Percentiles rank a stretch among this genome's conserved stretches.
These are phyloP conservation scores for Escovopsis weberi DNA, from an alignment of 2,329 filamentous ascomycete species.

Conservation along the genomic window DNA sequence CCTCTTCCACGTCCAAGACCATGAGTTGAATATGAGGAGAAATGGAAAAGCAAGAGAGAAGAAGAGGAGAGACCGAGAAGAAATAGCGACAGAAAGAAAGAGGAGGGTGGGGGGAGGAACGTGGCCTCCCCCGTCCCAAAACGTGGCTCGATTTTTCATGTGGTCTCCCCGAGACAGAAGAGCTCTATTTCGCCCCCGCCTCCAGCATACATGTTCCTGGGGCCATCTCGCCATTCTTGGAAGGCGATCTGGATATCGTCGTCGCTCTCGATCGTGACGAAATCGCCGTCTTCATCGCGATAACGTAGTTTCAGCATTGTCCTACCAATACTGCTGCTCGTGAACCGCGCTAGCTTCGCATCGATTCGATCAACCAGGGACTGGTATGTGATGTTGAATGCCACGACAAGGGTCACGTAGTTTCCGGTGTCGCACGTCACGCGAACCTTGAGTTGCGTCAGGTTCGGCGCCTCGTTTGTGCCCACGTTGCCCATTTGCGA, in stretches of 20 bases:
- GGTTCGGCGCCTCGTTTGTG: conserved; percentile 10
- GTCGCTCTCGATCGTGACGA: conserved; percentile 84
- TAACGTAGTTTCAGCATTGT: conserved; percentile 81
- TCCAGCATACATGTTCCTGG: conserved; percentile 40
- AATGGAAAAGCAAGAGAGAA: conserved; percentile 1
- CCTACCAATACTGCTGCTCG: conserved; percentile 66
- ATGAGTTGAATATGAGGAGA: neutral
- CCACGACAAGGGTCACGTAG: conserved; percentile 89
- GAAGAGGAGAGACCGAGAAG: too few species aligned
- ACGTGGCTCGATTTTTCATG: conserved; percentile 13
- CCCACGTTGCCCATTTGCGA: too few species aligned
- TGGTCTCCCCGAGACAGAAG: conserved; percentile 49
- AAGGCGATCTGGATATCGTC: conserved; percentile 96
- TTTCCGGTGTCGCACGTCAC: conserved; percentile 77
- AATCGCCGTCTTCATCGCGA: conserved; percentile 82
- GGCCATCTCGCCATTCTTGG: conserved; percentile 75
- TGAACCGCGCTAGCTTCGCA: conserved; percentile 80
- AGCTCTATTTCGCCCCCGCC: conserved; percentile 83
- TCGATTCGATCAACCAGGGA: conserved; percentile 92
- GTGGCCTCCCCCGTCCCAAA: neutral
- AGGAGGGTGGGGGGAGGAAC: too few species aligned
- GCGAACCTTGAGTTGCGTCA: conserved; percentile 83
- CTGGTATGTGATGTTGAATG: conserved; percentile 88
- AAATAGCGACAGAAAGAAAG: too few species aligned
- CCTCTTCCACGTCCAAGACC: neutral